Evolutionary conservation across 2,329 filamentous ascomycete species (phyloP).

Genomic region (Aspergillus ruber): DNA sequence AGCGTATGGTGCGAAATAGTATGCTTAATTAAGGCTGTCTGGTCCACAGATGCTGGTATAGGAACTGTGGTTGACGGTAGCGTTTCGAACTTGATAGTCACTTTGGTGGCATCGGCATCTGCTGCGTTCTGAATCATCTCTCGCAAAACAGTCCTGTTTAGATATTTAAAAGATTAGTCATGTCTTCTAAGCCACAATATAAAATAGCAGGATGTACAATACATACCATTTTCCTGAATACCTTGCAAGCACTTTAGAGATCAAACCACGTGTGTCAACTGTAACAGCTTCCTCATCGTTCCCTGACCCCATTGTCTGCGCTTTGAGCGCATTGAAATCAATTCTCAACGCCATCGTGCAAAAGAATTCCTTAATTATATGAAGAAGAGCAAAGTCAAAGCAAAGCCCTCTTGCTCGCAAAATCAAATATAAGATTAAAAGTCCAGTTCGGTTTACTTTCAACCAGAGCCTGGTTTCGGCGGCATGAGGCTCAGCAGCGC

Average conservation of each 20-base stretch:
- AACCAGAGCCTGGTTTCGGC: background rate
- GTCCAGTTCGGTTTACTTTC: background rate
- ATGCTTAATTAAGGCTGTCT: conserved; percentile 72
- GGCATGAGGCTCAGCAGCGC: background rate
- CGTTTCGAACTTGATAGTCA: conserved; percentile 89
- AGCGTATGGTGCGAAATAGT: conserved; percentile 78
- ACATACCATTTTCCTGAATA: conserved; percentile 95
- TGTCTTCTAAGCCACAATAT: background rate
- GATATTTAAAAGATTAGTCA: conserved; percentile 8
- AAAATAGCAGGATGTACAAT: background rate
- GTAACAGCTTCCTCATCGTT: conserved; percentile 96
- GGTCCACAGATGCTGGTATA: conserved; percentile 57
- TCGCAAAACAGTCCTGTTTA: conserved; percentile 57
- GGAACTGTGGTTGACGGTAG: conserved; percentile 73
- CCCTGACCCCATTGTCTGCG: conserved; percentile 76
- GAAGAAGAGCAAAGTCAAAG: background rate
- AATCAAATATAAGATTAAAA: background rate
- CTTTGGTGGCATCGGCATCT: conserved; percentile 83
- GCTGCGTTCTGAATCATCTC: conserved; percentile 98
- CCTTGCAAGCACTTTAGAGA: conserved; percentile 93
- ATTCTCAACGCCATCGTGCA: conserved; percentile 61
- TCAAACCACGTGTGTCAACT: conserved; percentile 91
- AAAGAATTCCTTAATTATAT: background rate
- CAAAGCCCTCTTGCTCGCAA: background rate
- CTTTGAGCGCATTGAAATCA: conserved; percentile 64